Base-by-base conservation (phyloP, 139 green algal species). In the Picochlorum sp. region DNA sequence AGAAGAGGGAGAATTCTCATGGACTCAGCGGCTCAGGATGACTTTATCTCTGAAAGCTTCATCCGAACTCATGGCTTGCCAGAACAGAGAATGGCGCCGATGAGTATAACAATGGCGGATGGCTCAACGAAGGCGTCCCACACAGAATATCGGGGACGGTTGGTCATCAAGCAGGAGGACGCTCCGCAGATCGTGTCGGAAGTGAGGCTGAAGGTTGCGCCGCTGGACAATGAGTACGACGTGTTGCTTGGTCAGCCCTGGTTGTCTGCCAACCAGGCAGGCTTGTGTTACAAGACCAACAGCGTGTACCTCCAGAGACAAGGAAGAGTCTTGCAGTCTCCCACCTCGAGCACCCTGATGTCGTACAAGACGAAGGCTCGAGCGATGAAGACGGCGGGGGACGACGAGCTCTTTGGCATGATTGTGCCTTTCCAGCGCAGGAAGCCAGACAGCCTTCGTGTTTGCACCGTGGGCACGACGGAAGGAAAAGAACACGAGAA, bases 161-260 rank as follows among this genome's bases (percentile, higher is more conserved):
- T 52, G 46, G 46, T 52, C 46, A 52, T 52, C 46, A 52, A 2
- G 46, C 46, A 52, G 46, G 46, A 52, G 46, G 46, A 52, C 46
- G 46, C 46, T 52, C 46, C 46, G 46, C 15, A 52, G 15, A 23
- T 18, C 46, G 18, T 52, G 15, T 20, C 46, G 3, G 18, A 52
- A 52, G 46, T 52, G 7, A 23, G 46, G 46, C 2, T 52, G 46
- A 18, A 20, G 18, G 46, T 52, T 52, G 46, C 46, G 18, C 46
- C 46, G 46, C 46, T 52, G 46, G 46, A 52, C 15, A 52, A 52
- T 52, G 16, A 20, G 46, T 52, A 52, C 18, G 18, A 52, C 15
- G 15, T 52, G 46, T 52, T 52, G 46, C 15, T 52, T 52, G 46
- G 46, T 20, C 46, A 52, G 46, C 46, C 46, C 15, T 52, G 46